Evolutionary conservation across 2,329 filamentous ascomycete species (phyloP).

Genomic region (Xylaria sp.): DNA sequence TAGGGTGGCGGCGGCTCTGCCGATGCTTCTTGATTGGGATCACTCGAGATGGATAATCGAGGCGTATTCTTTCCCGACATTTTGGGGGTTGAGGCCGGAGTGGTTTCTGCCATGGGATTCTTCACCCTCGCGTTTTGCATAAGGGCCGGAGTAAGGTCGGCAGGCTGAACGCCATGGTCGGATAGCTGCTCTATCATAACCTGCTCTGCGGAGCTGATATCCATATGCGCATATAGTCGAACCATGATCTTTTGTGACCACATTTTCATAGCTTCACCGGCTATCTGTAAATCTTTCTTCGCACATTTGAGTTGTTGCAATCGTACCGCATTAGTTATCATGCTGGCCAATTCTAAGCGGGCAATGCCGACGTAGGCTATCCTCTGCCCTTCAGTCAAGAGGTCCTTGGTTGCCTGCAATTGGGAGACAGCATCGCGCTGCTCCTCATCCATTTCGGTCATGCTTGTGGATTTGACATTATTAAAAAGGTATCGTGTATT

Average conservation of each 20-base stretch:
- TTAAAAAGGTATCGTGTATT: slow-evolving; percentile 97
- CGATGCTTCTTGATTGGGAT: slow-evolving; percentile 57
- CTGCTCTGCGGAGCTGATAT: slow-evolving; percentile 90
- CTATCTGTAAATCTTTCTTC: slow-evolving; percentile 77
- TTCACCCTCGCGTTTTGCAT: slow-evolving; percentile 94
- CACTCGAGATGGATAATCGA: slow-evolving; percentile 46
- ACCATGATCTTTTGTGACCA: slow-evolving; percentile 99
- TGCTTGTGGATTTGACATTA: slow-evolving; percentile 67
- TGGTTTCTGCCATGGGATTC: slow-evolving; percentile 78
- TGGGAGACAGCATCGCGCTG: slow-evolving; percentile 87
- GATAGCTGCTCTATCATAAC: slow-evolving; percentile 98
- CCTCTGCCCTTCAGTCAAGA: slow-evolving; percentile 93
- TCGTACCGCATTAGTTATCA: slow-evolving; percentile 75
- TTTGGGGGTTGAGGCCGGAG: slow-evolving; percentile 42
- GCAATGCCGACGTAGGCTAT: slow-evolving; percentile 96
- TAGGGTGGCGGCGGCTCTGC: slow-evolving; percentile 69
- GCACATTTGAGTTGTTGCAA: slow-evolving; percentile 71
- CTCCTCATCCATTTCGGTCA: slow-evolving; percentile 79
- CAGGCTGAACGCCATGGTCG: slow-evolving; percentile 87
- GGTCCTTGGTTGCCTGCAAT: slow-evolving; percentile 93
- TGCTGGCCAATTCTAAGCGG: slow-evolving; percentile 80
- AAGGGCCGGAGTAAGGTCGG: slow-evolving; percentile 84
- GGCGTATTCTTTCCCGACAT: slow-evolving; percentile 45
- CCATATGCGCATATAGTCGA: slow-evolving; percentile 93
- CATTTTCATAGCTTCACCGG: slow-evolving; percentile 86